Base-by-base conservation (phyloP, 495 filamentous ascomycete genomes). In the Xylaria nigripes region DNA sequence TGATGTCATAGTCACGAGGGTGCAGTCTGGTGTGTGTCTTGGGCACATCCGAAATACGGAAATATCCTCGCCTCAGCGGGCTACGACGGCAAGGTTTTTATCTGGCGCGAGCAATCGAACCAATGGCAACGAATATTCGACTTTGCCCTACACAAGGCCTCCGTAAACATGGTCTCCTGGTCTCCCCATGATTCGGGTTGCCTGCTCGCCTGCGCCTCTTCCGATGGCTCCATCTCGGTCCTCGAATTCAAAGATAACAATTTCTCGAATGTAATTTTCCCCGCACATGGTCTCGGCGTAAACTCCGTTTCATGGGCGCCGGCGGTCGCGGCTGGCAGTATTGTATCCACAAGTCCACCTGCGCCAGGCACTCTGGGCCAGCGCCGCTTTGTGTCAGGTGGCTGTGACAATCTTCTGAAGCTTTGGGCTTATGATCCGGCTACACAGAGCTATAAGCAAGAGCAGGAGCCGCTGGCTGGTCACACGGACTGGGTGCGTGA, bases 401-500 rank as follows among this genome's bases (percentile, higher is more conserved):
- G 93, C 16, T 90, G 85, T 58, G 93, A 99, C 67, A 95, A 95
- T 64, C 62, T 85, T 58, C 81, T 99, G 61, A 93, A 90, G 77
- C 84, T 97, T 54, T 99, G 93, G 94, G 62, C 58, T 25, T 83
- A 70, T 45, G 80, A 81, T 58, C 58, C 70, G 8, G 66, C 72
- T 10, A 62, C 67, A 7, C 75, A 76, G 64, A 60, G 51, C 21
- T 81, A 80, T 68, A 77, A 77, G 66, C 67, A 68, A 52, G 78
- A 81, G 62, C 61, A 74, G 24, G 73, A 77, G 54, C 73, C 80
- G 60, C 77, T 84, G 49, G 64, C 72, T 5, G 93, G 93, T 59
- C 93, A 99, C 69, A 84, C 83, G 0, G 93, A 97, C 75, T 99
- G 93, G 93, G 93, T 99, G 46, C 86, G 93, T 45, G 94, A 99